phyloP scores from a whole-genome alignment of 2,329 filamentous ascomycete species.

The Claviceps spartinae region DNA sequence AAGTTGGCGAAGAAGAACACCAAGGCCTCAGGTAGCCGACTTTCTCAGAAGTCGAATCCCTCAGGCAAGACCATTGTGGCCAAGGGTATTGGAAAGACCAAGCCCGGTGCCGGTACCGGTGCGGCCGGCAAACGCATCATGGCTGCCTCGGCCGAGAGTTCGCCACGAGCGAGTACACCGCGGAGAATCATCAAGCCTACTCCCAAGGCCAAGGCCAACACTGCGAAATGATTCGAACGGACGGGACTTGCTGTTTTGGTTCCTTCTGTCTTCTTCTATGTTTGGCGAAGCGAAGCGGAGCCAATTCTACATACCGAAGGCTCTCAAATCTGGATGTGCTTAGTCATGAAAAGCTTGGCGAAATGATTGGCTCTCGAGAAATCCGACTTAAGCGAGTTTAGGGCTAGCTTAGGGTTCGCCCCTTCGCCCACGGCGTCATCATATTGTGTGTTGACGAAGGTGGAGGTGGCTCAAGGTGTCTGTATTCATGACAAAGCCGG shows the following conservation, averaged over 20 bases:
- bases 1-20: slow-evolving; percentile 9
- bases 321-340: too few species aligned
- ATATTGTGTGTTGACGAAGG: too few species aligned
- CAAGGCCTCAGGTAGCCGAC: slow-evolving; percentile 5
- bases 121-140: neutral
- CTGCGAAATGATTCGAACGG: slow-evolving; percentile 2
- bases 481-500: too few species aligned
- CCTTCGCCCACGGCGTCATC: too few species aligned
- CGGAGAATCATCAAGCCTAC: slow-evolving; percentile 6
- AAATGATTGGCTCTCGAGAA: too few species aligned
- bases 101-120: neutral
- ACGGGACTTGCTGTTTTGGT: neutral
- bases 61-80: slow-evolving; percentile 10
- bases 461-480: too few species aligned
- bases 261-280: neutral
- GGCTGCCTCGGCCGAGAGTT: neutral
- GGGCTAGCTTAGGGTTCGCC: too few species aligned
- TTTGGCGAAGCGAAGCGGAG: too few species aligned
- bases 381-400: too few species aligned
- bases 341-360: too few species aligned
- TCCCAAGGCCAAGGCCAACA: slow-evolving; percentile 7
- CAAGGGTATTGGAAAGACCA: neutral
- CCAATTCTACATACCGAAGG: too few species aligned
- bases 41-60: slow-evolving; percentile 5
- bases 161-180: neutral